Conservation (phyloP, 1,284 basidiomycete genomes). For the Takashimella koratensis region DNA sequence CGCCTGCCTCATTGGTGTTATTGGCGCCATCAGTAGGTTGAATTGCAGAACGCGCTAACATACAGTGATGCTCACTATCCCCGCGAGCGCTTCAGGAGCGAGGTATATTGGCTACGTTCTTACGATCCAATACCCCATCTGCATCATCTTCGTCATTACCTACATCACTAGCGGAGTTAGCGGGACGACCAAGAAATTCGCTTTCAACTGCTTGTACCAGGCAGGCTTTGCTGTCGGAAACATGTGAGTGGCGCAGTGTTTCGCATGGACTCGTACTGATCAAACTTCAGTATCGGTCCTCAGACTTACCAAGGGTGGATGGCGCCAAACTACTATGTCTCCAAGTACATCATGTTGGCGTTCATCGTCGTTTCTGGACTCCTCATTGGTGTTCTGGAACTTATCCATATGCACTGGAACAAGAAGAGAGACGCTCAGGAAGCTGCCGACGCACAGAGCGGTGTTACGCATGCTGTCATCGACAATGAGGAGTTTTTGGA, state of each 20-base stretch:
- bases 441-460: constrained; percentile 3
- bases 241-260: constrained; percentile 24
- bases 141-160: constrained; percentile 8
- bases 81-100: background rate
- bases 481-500: constrained; percentile 33
- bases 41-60: background rate
- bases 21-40: constrained; percentile 5
- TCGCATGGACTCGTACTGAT: constrained; percentile 1
- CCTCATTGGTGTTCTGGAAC: constrained; percentile 16
- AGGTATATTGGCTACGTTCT: constrained; percentile 9
- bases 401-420: constrained; percentile 32
- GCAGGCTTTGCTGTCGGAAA: constrained; percentile 10
- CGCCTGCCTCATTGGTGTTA: constrained; percentile 5
- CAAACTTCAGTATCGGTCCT: constrained; percentile 13
- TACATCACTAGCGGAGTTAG: constrained; percentile 5
- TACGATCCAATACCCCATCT: constrained; percentile 6
- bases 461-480: constrained; percentile 7
- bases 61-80: constrained; percentile 5
- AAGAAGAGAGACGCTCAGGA: constrained; percentile 13
- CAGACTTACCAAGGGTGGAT: constrained; percentile 23
- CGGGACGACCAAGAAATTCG: constrained; percentile 13
- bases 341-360: constrained; percentile 33
- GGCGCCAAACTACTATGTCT: constrained; percentile 26
- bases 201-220: constrained; percentile 10
- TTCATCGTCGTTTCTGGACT: constrained; percentile 29